Percentiles rank a stretch among this genome's conserved stretches.
Evolutionary conservation across 2,329 filamentous ascomycete genomes (phyloP).

Genomic region (Colletotrichum horii): DNA sequence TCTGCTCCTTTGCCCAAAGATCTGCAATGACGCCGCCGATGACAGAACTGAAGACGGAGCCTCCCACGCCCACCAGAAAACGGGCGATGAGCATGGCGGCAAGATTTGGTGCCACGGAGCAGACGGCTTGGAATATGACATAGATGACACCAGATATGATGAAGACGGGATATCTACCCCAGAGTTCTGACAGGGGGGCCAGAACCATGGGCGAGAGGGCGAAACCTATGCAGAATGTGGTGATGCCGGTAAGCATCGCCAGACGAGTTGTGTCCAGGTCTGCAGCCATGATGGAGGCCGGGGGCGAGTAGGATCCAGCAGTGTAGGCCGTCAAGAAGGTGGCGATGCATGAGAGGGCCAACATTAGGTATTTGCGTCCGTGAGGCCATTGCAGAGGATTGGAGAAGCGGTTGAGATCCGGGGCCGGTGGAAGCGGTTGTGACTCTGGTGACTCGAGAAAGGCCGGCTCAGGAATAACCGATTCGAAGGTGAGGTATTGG

Average conservation of each 20-base stretch:
- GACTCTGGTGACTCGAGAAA: background rate
- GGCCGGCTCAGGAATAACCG: slow-evolving; percentile 35
- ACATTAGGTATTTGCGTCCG: slow-evolving; percentile 71
- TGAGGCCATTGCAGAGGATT: slow-evolving; percentile 78
- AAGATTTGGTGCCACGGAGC: slow-evolving; percentile 72
- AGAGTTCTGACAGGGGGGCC: slow-evolving; percentile 87
- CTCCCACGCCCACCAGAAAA: slow-evolving; percentile 79
- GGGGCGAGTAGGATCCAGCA: slow-evolving; percentile 80
- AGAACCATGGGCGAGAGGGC: slow-evolving; percentile 85
- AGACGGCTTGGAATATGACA: slow-evolving; percentile 73
- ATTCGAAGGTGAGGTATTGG: slow-evolving; percentile 47
- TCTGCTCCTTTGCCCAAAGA: slow-evolving; percentile 76
- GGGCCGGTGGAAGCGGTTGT: slow-evolving; percentile 57
- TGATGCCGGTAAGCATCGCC: slow-evolving; percentile 78
- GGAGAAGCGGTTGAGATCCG: slow-evolving; percentile 69
- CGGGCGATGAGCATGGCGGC: slow-evolving; percentile 77
- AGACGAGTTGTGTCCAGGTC: slow-evolving; percentile 70
- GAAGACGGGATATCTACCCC: slow-evolving; percentile 85
- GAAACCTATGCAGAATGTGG: slow-evolving; percentile 82
- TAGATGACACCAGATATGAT: slow-evolving; percentile 75
- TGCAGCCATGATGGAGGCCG: slow-evolving; percentile 66
- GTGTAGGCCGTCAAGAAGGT: slow-evolving; percentile 81
- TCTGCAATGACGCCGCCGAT: slow-evolving; percentile 92
- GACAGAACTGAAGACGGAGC: slow-evolving; percentile 83
- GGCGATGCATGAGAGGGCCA: slow-evolving; percentile 76